Evolutionary conservation across 192 early-diverging fungal genomes (phyloP).

Genomic region (Fimicolochytrium jonesii): DNA sequence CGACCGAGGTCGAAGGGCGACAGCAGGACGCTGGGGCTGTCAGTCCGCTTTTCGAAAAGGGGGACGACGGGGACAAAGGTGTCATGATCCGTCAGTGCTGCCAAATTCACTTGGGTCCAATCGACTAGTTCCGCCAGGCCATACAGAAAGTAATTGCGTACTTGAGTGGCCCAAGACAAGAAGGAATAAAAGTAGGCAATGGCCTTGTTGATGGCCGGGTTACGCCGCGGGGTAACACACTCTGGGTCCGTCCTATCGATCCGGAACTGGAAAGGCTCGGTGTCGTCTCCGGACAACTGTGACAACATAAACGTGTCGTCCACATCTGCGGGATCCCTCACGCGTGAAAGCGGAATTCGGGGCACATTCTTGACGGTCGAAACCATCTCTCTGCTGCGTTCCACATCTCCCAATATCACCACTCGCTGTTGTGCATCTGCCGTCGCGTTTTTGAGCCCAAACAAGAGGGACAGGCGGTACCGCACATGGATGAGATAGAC

Average conservation of each 20-base stretch:
- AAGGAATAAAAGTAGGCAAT: not conserved
- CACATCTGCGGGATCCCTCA: not conserved
- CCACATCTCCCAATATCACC: not conserved
- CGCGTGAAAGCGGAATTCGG: not conserved
- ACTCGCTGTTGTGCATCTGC: not conserved
- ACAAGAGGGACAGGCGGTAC: not conserved
- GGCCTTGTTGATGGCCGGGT: conserved; percentile 7
- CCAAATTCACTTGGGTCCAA: not conserved
- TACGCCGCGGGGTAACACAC: conserved; percentile 26
- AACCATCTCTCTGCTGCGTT: not conserved
- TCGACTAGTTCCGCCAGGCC: not conserved
- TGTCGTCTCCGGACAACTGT: not conserved
- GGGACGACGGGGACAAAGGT: not conserved
- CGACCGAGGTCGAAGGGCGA: not conserved
- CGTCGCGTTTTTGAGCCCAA: not conserved
- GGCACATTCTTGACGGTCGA: not conserved
- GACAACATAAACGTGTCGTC: not conserved
- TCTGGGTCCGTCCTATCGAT: conserved; percentile 17
- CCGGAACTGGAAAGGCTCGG: conserved; percentile 1
- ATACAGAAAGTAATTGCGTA: not conserved
- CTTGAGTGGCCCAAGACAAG: not conserved
- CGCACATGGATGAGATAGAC: not conserved
- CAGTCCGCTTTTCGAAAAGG: not conserved
- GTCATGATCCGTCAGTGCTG: not conserved
- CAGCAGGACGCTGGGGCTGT: not conserved